Percentiles rank a stretch among this genome's conserved stretches.
Conservation (phyloP, 148 eudicot genomes). For the Bassia scoparia region DNA sequence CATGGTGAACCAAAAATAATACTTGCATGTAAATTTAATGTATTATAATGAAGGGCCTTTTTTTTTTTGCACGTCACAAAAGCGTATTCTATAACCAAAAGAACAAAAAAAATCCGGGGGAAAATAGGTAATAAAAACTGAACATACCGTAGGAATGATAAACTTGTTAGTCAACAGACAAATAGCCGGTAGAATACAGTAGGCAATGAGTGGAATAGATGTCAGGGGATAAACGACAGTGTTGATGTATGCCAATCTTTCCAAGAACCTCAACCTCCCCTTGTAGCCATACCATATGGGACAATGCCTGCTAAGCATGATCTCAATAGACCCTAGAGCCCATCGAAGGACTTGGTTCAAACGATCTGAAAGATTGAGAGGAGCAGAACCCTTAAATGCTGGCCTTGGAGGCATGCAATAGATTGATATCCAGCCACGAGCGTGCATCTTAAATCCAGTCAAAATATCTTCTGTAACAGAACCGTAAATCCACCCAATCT, state of each 20-base stretch:
- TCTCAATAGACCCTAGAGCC: slow-evolving; percentile 74
- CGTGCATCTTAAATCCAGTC: slow-evolving; percentile 76
- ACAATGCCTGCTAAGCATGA: slow-evolving; percentile 67
- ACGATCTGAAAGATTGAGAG: slow-evolving; percentile 79
- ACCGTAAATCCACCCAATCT: slow-evolving; percentile 82
- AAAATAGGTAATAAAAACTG: neutral
- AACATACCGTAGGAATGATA: slow-evolving; percentile 40
- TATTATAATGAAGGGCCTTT: neutral
- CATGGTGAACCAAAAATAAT: neutral
- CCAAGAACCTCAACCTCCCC: slow-evolving; percentile 52
- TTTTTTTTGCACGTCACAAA: neutral
- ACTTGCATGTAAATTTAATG: too few species aligned
- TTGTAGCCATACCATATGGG: slow-evolving; percentile 76
- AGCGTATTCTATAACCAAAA: neutral
- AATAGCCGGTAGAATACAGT: slow-evolving; percentile 62
- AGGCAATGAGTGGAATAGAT: slow-evolving; percentile 61
- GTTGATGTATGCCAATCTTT: slow-evolving; percentile 69
- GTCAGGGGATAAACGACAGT: slow-evolving; percentile 71
- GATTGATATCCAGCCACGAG: slow-evolving; percentile 66
- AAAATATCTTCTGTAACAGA: slow-evolving; percentile 74
- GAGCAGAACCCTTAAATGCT: slow-evolving; percentile 75
- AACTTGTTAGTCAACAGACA: slow-evolving; percentile 63
- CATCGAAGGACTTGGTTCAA: slow-evolving; percentile 72
- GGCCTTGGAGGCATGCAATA: slow-evolving; percentile 73
- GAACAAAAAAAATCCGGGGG: neutral